Conservation (phyloP, 1,284 basidiomycete genomes). For the Ganoderma sinense region DNA sequence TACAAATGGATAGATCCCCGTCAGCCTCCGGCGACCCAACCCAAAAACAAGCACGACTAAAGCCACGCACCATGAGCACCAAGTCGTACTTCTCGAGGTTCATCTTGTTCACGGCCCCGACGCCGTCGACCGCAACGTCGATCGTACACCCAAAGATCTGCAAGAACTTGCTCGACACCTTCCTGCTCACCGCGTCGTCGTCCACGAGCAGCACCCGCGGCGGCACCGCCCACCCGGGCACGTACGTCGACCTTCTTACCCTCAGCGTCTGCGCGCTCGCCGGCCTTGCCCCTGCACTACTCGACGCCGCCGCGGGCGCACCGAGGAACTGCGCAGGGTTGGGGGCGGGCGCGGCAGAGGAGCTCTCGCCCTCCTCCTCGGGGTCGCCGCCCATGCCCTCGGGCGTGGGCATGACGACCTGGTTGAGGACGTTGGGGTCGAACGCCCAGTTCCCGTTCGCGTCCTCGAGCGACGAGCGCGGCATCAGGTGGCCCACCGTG, state of each 20-base stretch:
- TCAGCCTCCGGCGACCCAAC: slow-evolving; percentile 6
- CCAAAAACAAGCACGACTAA: neutral
- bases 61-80: slow-evolving; percentile 84
- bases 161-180: slow-evolving; percentile 91
- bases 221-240: slow-evolving; percentile 89
- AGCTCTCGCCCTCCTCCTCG: slow-evolving; percentile 38
- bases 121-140: slow-evolving; percentile 93
- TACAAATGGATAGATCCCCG: slow-evolving; percentile 1
- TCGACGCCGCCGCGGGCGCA: slow-evolving; percentile 28
- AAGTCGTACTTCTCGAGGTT: slow-evolving; percentile 95
- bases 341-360: slow-evolving; percentile 26
- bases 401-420: slow-evolving; percentile 43
- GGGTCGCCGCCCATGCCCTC: slow-evolving; percentile 42
- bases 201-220: slow-evolving; percentile 93
- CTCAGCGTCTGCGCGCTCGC: slow-evolving; percentile 57
- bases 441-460: slow-evolving; percentile 67
- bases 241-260: slow-evolving; percentile 79
- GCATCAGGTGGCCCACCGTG: slow-evolving; percentile 83
- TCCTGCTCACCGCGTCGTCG: slow-evolving; percentile 92
- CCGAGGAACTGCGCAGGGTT: slow-evolving; percentile 37
- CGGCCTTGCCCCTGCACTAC: slow-evolving; percentile 30
- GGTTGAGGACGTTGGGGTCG: slow-evolving; percentile 44
- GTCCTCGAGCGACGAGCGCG: slow-evolving; percentile 59
- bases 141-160: slow-evolving; percentile 96
- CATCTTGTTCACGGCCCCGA: slow-evolving; percentile 96